Base-by-base conservation (phyloP, 768 basidiomycete species). In the Lentinula detonsa region DNA sequence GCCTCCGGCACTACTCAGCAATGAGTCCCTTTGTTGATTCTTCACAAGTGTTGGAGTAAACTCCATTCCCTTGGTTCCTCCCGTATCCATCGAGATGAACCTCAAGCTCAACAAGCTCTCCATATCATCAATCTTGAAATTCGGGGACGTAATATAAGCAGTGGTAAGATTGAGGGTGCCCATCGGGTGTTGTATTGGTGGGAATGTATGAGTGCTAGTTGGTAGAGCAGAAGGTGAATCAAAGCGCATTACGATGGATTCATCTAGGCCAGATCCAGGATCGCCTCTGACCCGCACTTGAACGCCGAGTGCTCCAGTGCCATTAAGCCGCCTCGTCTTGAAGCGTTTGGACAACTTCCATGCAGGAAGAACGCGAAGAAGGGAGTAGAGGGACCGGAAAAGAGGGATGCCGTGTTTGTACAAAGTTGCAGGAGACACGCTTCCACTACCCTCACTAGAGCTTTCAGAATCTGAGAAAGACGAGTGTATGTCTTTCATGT, bases 381-480 rank as follows among this genome's bases (percentile, higher is more conserved):
- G 72, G 57, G 85, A 86, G 76, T 77, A 93, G 5, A 90, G 68
- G 68, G 88, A 90, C 54, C 91, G 81, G 75, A 93, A 93, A 18
- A 92, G 80, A 35, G 88, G 81, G 67, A 93, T 93, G 39, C 87
- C 85, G 66, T 92, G 86, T 72, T 93, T 93, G 81, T 93, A 93
- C 58, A 91, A 86, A 11, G 87, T 88, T 0, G 91, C 81, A 39
- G 87, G 83, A 13, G 85, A 82, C 42, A 88, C 77, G 3, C 37
- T 39, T 8, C 37, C 37, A 39, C 37, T 28, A 61, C 88, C 86
- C 53, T 72, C 65, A 59, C 69, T 70, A 5, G 55, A 56, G 15
- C 37, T 28, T 3, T 33, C 55, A 31, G 23, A 56, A 49, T 70
- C 66, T 51, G 70, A 9, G 48, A 37, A 33, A 60, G 21, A 45